Percentiles rank a stretch among this genome's conserved stretches.
Evolutionary conservation across 2,329 filamentous ascomycete species (phyloP).

Genomic region (Ophiostoma australiae): DNA sequence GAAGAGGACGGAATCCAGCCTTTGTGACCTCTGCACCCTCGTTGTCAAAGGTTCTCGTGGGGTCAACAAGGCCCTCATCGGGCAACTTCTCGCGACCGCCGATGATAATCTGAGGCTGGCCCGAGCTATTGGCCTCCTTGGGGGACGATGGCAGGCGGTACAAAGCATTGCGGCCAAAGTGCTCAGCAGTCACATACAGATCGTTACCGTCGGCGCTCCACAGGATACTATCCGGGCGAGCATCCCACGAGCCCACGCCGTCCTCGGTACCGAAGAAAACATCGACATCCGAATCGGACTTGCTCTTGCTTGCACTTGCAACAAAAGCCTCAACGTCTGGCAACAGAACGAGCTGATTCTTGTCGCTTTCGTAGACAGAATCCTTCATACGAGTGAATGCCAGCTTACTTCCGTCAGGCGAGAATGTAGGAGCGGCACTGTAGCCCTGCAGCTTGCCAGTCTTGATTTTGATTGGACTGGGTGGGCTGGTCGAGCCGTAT

Average conservation of each 20-base stretch:
- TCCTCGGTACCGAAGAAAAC: conserved; percentile 60
- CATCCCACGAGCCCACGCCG: conserved; percentile 59
- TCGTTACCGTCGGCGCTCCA: conserved; percentile 57
- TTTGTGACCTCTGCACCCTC: conserved; percentile 7
- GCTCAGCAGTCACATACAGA: conserved; percentile 70
- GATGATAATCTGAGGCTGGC: conserved; percentile 48
- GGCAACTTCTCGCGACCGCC: conserved; percentile 29
- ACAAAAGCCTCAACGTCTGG: conserved; percentile 55
- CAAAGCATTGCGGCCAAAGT: conserved; percentile 57
- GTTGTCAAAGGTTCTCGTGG: background rate
- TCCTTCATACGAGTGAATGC: conserved; percentile 76
- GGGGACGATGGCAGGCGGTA: conserved; percentile 58
- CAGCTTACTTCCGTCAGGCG: conserved; percentile 62
- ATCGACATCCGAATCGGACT: conserved; percentile 43
- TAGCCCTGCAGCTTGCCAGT: conserved; percentile 58
- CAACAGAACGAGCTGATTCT: conserved; percentile 61
- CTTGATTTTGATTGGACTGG: conserved; percentile 14
- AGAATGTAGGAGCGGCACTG: conserved; percentile 64
- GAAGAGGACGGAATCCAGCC: conserved; percentile 20
- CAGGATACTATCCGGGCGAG: conserved; percentile 49
- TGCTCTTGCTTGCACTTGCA: background rate
- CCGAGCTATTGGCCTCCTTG: conserved; percentile 30
- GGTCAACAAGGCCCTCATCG: conserved; percentile 15
- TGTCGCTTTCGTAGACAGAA: conserved; percentile 76
- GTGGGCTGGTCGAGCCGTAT: conserved; percentile 47